phyloP scores from a whole-genome alignment of 805 yeast genomes.

The Saturnispora zaruensis region DNA sequence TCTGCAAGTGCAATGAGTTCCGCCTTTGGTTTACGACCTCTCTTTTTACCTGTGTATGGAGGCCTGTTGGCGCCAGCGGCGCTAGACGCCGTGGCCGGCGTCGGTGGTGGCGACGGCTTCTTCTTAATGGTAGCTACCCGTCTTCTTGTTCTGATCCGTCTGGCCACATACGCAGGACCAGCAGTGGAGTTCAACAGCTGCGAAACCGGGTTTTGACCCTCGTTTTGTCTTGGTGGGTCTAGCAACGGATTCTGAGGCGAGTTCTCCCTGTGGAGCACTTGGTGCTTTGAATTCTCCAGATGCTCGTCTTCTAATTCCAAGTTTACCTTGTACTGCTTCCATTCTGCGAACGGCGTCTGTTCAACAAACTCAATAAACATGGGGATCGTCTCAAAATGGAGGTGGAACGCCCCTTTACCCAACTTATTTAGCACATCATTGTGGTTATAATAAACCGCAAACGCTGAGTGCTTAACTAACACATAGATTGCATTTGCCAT shows the following conservation, averaged over 20 bases:
- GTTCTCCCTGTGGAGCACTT: constrained; percentile 6
- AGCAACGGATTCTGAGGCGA: constrained; percentile 8
- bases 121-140: constrained; percentile 6
- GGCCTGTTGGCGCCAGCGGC: background rate
- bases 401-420: constrained; percentile 5
- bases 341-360: constrained; percentile 3
- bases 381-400: constrained; percentile 2
- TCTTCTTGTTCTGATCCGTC: constrained; percentile 8
- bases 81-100: background rate
- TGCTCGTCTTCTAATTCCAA: background rate
- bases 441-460: constrained; percentile 5
- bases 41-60: constrained; percentile 9
- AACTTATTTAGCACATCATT: background rate
- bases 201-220: constrained; percentile 7
- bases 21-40: constrained; percentile 9
- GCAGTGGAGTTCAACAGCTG: constrained; percentile 4
- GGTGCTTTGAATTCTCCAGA: background rate
- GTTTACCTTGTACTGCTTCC: constrained; percentile 4
- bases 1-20: constrained; percentile 9
- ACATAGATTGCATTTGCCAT: constrained; percentile 5
- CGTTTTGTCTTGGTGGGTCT: constrained; percentile 7
- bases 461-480: constrained; percentile 4
- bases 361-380: constrained; percentile 4
- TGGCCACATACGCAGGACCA: constrained; percentile 8
- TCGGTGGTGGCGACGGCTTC: constrained; percentile 4